phyloP scores from a whole-genome alignment of 2,329 filamentous ascomycete species.

The Nothophaeocryptopus gaeumannii region DNA sequence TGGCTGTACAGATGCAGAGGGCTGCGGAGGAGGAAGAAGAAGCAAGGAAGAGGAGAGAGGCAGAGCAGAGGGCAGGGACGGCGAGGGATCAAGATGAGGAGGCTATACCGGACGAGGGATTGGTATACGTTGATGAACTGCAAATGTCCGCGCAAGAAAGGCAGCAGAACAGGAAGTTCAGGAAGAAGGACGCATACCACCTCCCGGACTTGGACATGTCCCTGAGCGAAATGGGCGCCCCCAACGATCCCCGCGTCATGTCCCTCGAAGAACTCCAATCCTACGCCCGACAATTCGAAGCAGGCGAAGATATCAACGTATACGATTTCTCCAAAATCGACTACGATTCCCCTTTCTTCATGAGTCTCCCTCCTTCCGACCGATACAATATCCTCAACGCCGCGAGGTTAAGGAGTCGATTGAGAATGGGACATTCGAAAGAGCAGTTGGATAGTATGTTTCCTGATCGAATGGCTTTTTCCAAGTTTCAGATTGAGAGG shows the following conservation, averaged over 20 bases:
- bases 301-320: slow-evolving; percentile 77
- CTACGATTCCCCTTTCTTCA: slow-evolving; percentile 93
- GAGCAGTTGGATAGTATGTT: slow-evolving; percentile 97
- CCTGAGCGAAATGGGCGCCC: slow-evolving; percentile 80
- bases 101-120: slow-evolving; percentile 66
- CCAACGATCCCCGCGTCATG: slow-evolving; percentile 95
- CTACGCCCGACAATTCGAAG: slow-evolving; percentile 88
- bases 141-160: slow-evolving; percentile 77
- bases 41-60: slow-evolving; percentile 52
- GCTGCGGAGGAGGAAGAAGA: slow-evolving; percentile 79
- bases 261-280: slow-evolving; percentile 89
- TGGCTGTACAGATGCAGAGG: slow-evolving; percentile 92
- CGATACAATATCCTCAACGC: slow-evolving; percentile 98
- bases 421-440: slow-evolving; percentile 95
- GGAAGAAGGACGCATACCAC: slow-evolving; percentile 92
- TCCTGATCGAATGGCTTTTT: slow-evolving; percentile 95
- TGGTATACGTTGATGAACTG: slow-evolving; percentile 90
- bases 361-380: slow-evolving; percentile 82
- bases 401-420: slow-evolving; percentile 77
- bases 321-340: slow-evolving; percentile 99
- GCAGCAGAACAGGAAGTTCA: slow-evolving; percentile 71
- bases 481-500: slow-evolving; percentile 90
- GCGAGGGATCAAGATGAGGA: slow-evolving; percentile 51
- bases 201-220: slow-evolving; percentile 77
- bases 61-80: slow-evolving; percentile 28